phyloP scores from a whole-genome alignment of 106 monocot species.

The Platanthera zijinensis region DNA sequence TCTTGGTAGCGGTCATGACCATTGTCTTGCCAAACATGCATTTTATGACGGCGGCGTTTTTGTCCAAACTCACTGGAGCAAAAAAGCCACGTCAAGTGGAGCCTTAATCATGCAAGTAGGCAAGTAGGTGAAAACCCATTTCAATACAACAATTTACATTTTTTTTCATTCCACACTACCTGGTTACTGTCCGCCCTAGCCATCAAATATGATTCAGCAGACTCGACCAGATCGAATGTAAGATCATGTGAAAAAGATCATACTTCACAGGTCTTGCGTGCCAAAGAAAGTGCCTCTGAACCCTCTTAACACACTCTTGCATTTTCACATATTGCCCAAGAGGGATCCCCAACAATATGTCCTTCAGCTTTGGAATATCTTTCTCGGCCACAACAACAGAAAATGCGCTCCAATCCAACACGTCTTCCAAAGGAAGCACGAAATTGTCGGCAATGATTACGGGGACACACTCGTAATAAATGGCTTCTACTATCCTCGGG shows the following conservation, averaged over 20 bases:
- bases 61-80: too few relatives aligned
- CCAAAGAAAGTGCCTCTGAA: slow-evolving; percentile 93
- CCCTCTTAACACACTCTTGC: slow-evolving; percentile 47
- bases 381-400: slow-evolving; percentile 73
- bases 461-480: slow-evolving; percentile 87
- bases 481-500: slow-evolving; percentile 90
- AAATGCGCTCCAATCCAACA: slow-evolving; percentile 79
- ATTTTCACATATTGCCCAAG: slow-evolving; percentile 43
- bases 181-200: background rate
- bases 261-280: slow-evolving; percentile 67
- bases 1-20: too few relatives aligned
- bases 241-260: slow-evolving; percentile 91
- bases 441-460: slow-evolving; percentile 86
- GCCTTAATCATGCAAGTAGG: too few relatives aligned
- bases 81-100: too few relatives aligned
- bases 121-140: too few relatives aligned
- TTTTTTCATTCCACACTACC: background rate
- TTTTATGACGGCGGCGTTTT: too few relatives aligned
- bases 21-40: too few relatives aligned
- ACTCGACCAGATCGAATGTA: slow-evolving; percentile 90
- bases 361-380: slow-evolving; percentile 76
- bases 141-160: too few relatives aligned
- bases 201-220: slow-evolving; percentile 52
- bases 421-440: slow-evolving; percentile 73
- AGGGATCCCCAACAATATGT: slow-evolving; percentile 50